Evolutionary conservation across 106 monocot species (phyloP).

Genomic region (Vanilla planifolia): DNA sequence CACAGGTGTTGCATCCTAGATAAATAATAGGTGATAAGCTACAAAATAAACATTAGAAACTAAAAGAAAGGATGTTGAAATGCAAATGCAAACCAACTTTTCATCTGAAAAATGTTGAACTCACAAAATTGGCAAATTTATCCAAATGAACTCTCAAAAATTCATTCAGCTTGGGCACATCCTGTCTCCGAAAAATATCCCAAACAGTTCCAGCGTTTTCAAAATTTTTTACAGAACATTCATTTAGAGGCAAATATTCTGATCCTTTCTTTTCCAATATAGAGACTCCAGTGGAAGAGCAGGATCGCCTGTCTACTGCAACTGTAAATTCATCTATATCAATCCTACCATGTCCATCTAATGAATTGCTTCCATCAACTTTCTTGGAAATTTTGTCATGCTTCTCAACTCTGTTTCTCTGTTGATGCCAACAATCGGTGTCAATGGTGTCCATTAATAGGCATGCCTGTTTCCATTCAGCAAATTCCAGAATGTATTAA

Average conservation of each 20-base stretch:
- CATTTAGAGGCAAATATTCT: background rate
- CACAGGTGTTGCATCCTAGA: slow-evolving; percentile 48
- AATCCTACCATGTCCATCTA: background rate
- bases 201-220: slow-evolving; percentile 59
- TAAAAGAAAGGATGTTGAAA: background rate
- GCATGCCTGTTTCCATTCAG: slow-evolving; percentile 39
- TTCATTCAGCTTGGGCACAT: slow-evolving; percentile 83
- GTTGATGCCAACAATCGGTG: slow-evolving; percentile 13
- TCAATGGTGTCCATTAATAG: slow-evolving; percentile 73
- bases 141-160: slow-evolving; percentile 51
- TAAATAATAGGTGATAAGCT: background rate
- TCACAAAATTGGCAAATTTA: slow-evolving; percentile 28
- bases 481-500: background rate
- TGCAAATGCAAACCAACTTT: background rate
- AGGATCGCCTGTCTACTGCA: slow-evolving; percentile 8
- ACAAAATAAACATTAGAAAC: background rate
- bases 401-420: slow-evolving; percentile 13
- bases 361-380: slow-evolving; percentile 1
- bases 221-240: background rate
- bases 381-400: slow-evolving; percentile 11
- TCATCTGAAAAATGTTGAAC: slow-evolving; percentile 27
- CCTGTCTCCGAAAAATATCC: slow-evolving; percentile 88
- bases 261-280: slow-evolving; percentile 11
- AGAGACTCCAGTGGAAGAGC: slow-evolving; percentile 10
- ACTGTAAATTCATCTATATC: slow-evolving; percentile 13